Base-by-base conservation (phyloP, 2,329 filamentous ascomycete genomes). In the Penicillium occitanis region DNA sequence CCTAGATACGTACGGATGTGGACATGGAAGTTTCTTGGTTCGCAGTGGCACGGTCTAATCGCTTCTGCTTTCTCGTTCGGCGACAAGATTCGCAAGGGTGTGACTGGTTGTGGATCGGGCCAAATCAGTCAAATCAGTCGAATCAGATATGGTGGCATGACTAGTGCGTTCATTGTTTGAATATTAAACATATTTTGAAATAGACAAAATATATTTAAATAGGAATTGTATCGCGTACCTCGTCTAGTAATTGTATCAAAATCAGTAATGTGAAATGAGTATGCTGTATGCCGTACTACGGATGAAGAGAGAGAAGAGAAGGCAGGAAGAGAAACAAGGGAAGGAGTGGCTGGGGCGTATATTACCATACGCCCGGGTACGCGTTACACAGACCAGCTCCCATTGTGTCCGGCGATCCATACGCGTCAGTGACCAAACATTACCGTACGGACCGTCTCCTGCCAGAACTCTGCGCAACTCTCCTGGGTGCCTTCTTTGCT, bases 401-500 rank as follows among this genome's bases (percentile, higher is more conserved):
- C 7, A 19, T 33, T 30, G 48, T 30, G 5, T n/a, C 25, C n/a
- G 30, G 28, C 30, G 17, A 7, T 19, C 30, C 10, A 57, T 57
- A 57, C 30, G 17, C 2, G 7, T 0, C 28, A 8, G 28, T 55
- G 28, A 55, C 53, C 33, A 5, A 55, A 55, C 51, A 13, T 51
- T 51, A 51, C 48, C 8, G 8, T 35, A 35, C 33, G 33, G n/a
- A 48, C 5, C 28, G 30, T 55, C 50, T 57, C 53, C 53, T 57
- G 53, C 40, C 53, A 57, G 33, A 37, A 57, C 17, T n/a, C 53
- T 57, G 30, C 33, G 53, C 53, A 57, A 57, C 53, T 57, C 53
- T 57, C 53, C 25, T 25, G 28, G 5, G 25, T 35, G 53, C 53
- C 53, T 57, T 57, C 53, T 8, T 57, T 25, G 42, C 40, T 50